Evolutionary conservation across 1,139 yeast species (phyloP), one percentile per base, ranked within the genome.

Genomic region (Hemisphaericaspora subhashii): DNA sequence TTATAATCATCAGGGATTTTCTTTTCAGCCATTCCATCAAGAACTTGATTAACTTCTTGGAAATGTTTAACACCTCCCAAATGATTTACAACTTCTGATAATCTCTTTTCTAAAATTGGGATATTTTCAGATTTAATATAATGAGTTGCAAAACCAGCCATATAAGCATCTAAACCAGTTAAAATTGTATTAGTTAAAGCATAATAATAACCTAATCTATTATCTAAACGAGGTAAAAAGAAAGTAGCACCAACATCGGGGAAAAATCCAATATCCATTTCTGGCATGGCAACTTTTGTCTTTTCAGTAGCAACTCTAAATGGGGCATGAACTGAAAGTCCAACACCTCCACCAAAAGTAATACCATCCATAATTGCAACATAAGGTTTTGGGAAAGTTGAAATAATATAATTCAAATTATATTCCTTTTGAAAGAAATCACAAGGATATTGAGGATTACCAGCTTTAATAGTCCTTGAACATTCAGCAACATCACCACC

Each of bases 311-410:
- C 95, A 35, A 92, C 72, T 57, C 98, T 79, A 72, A 90, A 90
- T 3, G 97, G 95, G n/a, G 90, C 86, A 62, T 94, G 98, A 31
- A 87, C 83, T 0, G 92, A 75, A 40, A 92, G 69, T 3, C 98
- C 98, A 31, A 88, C 96, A 52, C 98, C 98, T 39, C 98, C 98
- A 41, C 98, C 98, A 96, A 92, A 88, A 27, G 94, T 88, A 54
- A 92, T 88, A 22, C 98, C 98, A 57, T 92, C 84, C 82, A 86
- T 84, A 33, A 89, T 57, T 1, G 96, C 74, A 14, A 92, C 81
- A 48, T 86, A 77, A 1, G 98, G 98, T 66, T 89, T 92, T 43
- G 83, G 72, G 57, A 79, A 88, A 12, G 94, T 83, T 13, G 95
- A 83, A 49, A 90, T 72, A 41, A 83, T 69, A 55, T 83, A 87